Conservation (phyloP, 2,329 filamentous ascomycete species). For the Fusarium luffae region DNA sequence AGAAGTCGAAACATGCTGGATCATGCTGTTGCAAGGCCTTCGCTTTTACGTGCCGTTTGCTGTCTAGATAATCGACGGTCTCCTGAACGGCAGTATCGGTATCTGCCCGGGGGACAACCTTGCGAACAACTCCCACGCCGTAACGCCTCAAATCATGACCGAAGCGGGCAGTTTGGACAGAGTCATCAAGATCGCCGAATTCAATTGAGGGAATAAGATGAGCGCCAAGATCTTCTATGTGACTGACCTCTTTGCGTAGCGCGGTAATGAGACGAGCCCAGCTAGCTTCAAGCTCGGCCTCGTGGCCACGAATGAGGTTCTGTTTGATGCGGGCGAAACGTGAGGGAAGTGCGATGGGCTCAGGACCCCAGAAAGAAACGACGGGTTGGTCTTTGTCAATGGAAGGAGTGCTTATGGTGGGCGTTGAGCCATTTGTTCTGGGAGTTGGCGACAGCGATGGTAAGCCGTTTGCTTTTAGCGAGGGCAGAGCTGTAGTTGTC, state of each 20-base stretch:
- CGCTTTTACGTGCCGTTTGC: constrained; percentile 45
- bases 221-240: constrained; percentile 62
- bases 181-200: constrained; percentile 61
- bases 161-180: constrained; percentile 64
- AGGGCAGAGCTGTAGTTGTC: constrained; percentile 31
- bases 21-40: constrained; percentile 52
- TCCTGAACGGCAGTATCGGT: constrained; percentile 69
- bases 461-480: constrained; percentile 24
- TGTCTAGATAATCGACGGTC: constrained; percentile 64
- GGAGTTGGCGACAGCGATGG: constrained; percentile 21
- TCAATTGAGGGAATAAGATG: constrained; percentile 67
- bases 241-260: constrained; percentile 62
- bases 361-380: constrained; percentile 67
- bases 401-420: constrained; percentile 25
- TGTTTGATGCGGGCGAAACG: constrained; percentile 68
- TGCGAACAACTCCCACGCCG: constrained; percentile 73
- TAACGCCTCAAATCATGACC: constrained; percentile 67
- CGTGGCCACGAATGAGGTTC: constrained; percentile 64
- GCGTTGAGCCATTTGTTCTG: constrained; percentile 17
- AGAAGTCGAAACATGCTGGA: constrained; percentile 77
- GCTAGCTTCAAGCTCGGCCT: constrained; percentile 64
- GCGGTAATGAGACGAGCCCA: constrained; percentile 66
- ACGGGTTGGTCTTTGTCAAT: constrained; percentile 61
- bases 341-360: constrained; percentile 67
- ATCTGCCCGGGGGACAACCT: constrained; percentile 68